These are phyloP conservation scores for Sugiyamaella paludigena DNA, from an alignment of 1,139 yeast genomes.

Conservation along the genomic window DNA sequence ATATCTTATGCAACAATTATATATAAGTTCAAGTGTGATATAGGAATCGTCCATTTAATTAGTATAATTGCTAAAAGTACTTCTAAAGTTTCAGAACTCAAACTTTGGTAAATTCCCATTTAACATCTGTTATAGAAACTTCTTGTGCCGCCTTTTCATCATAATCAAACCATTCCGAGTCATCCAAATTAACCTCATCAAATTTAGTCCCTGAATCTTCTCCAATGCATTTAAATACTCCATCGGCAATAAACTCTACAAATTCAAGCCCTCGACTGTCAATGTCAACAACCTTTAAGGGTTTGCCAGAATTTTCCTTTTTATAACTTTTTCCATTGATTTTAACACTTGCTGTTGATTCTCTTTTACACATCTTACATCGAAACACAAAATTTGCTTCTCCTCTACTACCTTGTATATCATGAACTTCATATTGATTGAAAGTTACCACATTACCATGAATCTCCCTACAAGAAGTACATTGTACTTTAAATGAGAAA, in stretches of 20 bases:
- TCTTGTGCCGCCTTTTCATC: constrained; percentile 82
- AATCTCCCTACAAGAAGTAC: constrained; percentile 75
- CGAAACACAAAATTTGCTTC: constrained; percentile 80
- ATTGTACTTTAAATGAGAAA: constrained; percentile 67
- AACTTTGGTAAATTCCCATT: constrained; percentile 51
- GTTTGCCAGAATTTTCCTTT: constrained; percentile 39
- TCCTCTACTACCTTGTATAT: constrained; percentile 71
- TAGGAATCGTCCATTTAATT: too few relatives aligned
- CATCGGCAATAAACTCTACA: constrained; percentile 64
- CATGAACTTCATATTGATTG: constrained; percentile 59
- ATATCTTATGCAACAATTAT: too few relatives aligned
- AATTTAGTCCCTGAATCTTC: constrained; percentile 53
- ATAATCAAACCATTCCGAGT: constrained; percentile 92
- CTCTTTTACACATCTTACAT: constrained; percentile 65
- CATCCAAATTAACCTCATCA: constrained; percentile 66
- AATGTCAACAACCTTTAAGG: constrained; percentile 56
- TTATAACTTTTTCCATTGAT: constrained; percentile 33
- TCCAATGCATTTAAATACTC: constrained; percentile 63
- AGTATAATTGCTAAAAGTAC: too few relatives aligned
- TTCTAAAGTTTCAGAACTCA: too few relatives aligned
- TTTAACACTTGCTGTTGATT: constrained; percentile 37
- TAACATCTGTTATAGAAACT: constrained; percentile 72
- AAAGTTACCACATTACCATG: constrained; percentile 75
- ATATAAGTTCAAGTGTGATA: too few relatives aligned
- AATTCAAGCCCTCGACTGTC: constrained; percentile 87